Evolutionary conservation across 2,329 filamentous ascomycete species (phyloP), one percentile per base, ranked within the genome.

Genomic region (Raffaelea deltoideospora): DNA sequence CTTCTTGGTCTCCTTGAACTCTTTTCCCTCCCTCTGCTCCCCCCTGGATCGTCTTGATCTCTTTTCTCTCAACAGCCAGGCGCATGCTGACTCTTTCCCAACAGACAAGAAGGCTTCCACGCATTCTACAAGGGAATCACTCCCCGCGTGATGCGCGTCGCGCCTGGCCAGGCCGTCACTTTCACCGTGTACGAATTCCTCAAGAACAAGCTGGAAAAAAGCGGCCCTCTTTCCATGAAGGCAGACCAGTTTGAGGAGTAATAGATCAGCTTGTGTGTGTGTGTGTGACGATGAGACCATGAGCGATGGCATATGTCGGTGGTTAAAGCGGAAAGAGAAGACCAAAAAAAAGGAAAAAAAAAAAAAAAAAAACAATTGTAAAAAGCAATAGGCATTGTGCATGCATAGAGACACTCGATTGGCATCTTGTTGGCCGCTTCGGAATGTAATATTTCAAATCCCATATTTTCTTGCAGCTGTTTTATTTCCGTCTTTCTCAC

Each of bases 101-200:
- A n/a, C 54, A 84, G 80, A 52, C 83, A 93, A 63, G 90, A 98
- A 62, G 90, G 90, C 26, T 67, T 88, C 48, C 78, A 85, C 50
- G 90, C 90, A 33, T 98, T 98, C 63, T 98, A 94, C 69, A 96
- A 96, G 71, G 90, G 90, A 50, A 98, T 98, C 60, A 98, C 90
- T 33, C 90, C 90, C 7, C 75, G 90, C 50, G 82, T 98, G 48
- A 96, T 96, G 86, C 76, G 90, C 52, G 90, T 98, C 37, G 90
- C 90, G 20, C 90, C 90, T 8, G 90, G 90, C 33, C 90, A 98
- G 65, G 90, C 75, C 40, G 75, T 79, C 37, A 79, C 75, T 4
- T 79, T 79, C 41, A 79, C 74, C 59, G 80, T 87, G 46, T 87
- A 87, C 56, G 81, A 87, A 57, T 85, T 55, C 55, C 60, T 87